Evolutionary conservation across 345 rosid species (phyloP).

Genomic region (Salix udensis): DNA sequence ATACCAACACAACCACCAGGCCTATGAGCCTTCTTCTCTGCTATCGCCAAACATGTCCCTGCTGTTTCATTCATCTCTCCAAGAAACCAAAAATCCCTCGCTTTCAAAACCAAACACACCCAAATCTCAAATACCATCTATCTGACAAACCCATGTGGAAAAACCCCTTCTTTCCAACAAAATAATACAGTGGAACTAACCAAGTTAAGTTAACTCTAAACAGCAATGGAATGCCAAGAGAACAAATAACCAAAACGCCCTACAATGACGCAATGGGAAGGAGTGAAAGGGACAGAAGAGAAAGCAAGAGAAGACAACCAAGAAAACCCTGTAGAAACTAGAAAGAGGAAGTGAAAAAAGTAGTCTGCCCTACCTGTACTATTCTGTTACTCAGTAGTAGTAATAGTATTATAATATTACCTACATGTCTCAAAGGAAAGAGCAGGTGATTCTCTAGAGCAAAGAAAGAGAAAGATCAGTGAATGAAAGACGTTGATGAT

Average conservation of each 20-base stretch:
- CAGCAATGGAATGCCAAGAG: background rate
- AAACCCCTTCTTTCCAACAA: background rate
- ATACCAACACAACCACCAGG: slow-evolving; percentile 86
- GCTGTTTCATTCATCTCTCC: slow-evolving; percentile 53
- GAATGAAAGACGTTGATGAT: background rate
- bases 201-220: background rate
- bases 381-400: background rate
- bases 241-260: background rate
- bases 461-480: background rate
- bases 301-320: background rate
- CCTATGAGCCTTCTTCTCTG: slow-evolving; percentile 61
- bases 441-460: slow-evolving; percentile 21
- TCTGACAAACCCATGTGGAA: slow-evolving; percentile 22
- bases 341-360: background rate
- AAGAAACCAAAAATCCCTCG: slow-evolving; percentile 15
- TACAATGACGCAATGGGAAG: slow-evolving; percentile 17
- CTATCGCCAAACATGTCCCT: slow-evolving; percentile 49
- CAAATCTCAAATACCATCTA: slow-evolving; percentile 11
- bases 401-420: background rate
- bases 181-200: slow-evolving; percentile 25
- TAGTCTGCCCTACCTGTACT: background rate
- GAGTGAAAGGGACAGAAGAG: slow-evolving; percentile 22
- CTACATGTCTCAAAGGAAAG: slow-evolving; percentile 32
- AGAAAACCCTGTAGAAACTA: background rate
- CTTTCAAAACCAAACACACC: background rate